A percentile compares a stretch with the other conserved stretches of the same genome.
These are phyloP conservation scores for Trichoderma citrinoviride DNA, from an alignment of 2,329 filamentous ascomycete genomes.

Conservation along the genomic window DNA sequence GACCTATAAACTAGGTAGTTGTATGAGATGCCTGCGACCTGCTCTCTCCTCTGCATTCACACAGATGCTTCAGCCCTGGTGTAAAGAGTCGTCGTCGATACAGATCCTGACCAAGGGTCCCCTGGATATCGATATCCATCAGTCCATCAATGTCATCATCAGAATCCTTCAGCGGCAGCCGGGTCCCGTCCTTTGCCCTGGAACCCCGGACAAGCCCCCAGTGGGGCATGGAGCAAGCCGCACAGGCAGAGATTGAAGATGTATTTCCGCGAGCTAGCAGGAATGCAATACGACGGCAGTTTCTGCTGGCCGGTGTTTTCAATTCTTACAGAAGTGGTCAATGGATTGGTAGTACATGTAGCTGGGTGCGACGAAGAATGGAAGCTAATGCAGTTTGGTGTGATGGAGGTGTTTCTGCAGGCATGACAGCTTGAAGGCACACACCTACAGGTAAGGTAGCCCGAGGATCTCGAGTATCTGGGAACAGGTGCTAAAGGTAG, in stretches of 20 bases:
- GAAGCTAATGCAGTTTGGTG: too few species aligned
- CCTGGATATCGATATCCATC: not conserved
- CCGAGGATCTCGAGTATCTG: too few species aligned
- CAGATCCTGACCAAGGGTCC: not conserved
- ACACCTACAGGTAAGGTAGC: too few species aligned
- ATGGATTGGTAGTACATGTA: not conserved
- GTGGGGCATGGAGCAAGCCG: constrained; percentile 12
- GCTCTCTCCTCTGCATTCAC: not conserved
- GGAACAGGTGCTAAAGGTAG: too few species aligned
- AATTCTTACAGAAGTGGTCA: not conserved
- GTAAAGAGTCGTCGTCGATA: too few species aligned
- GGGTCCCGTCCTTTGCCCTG: not conserved
- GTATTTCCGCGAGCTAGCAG: not conserved
- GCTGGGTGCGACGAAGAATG: not conserved
- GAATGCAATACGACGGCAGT: not conserved
- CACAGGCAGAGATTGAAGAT: constrained; percentile 4
- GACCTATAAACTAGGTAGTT: too few species aligned
- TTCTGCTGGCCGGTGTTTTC: not conserved
- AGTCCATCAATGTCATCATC: not conserved
- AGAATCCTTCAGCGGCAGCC: too few species aligned
- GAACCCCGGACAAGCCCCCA: constrained; percentile 14
- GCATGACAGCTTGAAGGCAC: too few species aligned
- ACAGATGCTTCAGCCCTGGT: too few species aligned
- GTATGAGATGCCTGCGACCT: too few species aligned
- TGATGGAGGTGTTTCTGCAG: too few species aligned